Evolutionary conservation across 257 asterid genomes (phyloP).

Genomic region (Cinchona pubescens): DNA sequence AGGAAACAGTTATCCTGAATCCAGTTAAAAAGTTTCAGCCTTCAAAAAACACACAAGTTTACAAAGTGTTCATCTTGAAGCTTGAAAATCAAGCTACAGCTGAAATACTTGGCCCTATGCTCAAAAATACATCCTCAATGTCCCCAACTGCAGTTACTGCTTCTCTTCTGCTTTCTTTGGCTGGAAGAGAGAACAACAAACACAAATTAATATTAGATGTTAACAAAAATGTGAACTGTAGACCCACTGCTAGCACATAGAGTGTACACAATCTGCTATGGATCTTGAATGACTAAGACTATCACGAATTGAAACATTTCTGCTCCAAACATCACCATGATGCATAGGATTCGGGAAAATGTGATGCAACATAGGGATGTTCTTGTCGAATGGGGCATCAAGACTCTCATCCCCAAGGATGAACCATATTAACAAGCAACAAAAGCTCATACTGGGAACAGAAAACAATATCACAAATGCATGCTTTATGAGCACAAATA

Average conservation of each 20-base stretch:
- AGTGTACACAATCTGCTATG: not conserved
- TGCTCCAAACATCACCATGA: not conserved
- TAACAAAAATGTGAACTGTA: not conserved
- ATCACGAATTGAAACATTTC: not conserved
- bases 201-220: not conserved
- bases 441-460: not conserved
- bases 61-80: not conserved
- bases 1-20: not conserved
- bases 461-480: no score
- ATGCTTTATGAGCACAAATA: no score
- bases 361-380: no score
- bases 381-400: not conserved
- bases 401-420: not conserved
- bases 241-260: not conserved
- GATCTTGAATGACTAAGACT: not conserved
- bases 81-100: not conserved
- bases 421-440: not conserved
- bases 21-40: not conserved
- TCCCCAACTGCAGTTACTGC: not conserved
- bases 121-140: not conserved
- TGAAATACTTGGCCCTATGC: not conserved
- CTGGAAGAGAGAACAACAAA: constrained; percentile 33
- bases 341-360: not conserved
- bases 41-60: not conserved
- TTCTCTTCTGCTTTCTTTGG: constrained; percentile 64